A percentile compares a stretch with the other conserved stretches of the same genome.
These are phyloP conservation scores for Escallonia herrerae DNA, from an alignment of 129 eudicot species.

Conservation along the genomic window DNA sequence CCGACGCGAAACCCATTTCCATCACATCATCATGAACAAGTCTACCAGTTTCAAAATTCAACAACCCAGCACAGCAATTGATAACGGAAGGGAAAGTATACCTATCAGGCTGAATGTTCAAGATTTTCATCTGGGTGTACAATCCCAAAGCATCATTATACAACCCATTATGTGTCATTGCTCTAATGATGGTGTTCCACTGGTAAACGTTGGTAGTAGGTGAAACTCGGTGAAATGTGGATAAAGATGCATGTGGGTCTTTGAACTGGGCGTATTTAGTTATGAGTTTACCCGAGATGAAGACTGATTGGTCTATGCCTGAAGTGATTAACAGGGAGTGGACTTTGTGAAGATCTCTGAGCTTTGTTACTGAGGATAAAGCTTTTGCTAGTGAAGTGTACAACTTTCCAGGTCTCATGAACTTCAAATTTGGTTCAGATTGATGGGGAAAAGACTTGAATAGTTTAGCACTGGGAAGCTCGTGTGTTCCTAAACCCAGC, in stretches of 20 bases:
- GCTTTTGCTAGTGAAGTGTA: constrained; percentile 27
- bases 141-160: constrained; percentile 36
- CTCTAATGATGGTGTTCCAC: constrained; percentile 66
- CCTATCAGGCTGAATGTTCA: constrained; percentile 42
- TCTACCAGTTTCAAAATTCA: constrained; percentile 26
- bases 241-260: constrained; percentile 33
- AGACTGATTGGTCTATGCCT: constrained; percentile 34
- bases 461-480: no score
- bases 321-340: constrained; percentile 43
- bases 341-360: constrained; percentile 30
- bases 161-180: constrained; percentile 58
- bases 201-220: constrained; percentile 31
- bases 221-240: constrained; percentile 25
- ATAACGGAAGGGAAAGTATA: constrained; percentile 72
- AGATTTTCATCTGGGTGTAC: constrained; percentile 36
- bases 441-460: no score
- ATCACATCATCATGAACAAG: constrained; percentile 43
- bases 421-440: background rate
- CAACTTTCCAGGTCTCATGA: constrained; percentile 29
- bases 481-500: no score
- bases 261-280: constrained; percentile 49
- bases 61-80: constrained; percentile 51
- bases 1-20: constrained; percentile 38
- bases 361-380: constrained; percentile 24
- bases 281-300: constrained; percentile 52